Conservation (phyloP, 1,284 basidiomycete species). For the Lentinula novae-zelandiae region DNA sequence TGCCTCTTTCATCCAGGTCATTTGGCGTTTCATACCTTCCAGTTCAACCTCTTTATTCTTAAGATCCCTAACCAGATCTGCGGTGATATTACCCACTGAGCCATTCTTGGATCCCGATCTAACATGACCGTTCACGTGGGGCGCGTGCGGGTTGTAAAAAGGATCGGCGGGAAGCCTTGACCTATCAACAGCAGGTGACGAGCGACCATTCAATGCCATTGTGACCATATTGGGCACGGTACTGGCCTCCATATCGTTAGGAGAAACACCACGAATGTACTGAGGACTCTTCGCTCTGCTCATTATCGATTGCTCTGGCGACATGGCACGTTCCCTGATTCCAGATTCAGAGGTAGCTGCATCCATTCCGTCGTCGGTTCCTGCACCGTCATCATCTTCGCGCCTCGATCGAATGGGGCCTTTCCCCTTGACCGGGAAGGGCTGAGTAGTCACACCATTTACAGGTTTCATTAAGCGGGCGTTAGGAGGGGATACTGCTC, state of each 20-base stretch:
- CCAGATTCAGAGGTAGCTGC: slow-evolving; percentile 34
- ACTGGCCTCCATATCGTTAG: slow-evolving; percentile 34
- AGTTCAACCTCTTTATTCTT: slow-evolving; percentile 81
- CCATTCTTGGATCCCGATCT: slow-evolving; percentile 41
- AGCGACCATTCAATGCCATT: slow-evolving; percentile 50
- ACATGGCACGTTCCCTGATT: slow-evolving; percentile 42
- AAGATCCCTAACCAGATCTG: slow-evolving; percentile 74
- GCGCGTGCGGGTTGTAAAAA: slow-evolving; percentile 55
- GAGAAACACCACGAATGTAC: slow-evolving; percentile 54
- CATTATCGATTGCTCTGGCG: slow-evolving; percentile 7
- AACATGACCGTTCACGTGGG: slow-evolving; percentile 45
- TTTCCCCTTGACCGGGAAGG: slow-evolving; percentile 34
- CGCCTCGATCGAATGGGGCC: slow-evolving; percentile 50
- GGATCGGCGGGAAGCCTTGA: slow-evolving; percentile 54
- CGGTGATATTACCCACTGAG: slow-evolving; percentile 66
- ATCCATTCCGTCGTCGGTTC: slow-evolving; percentile 51
- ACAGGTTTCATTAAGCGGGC: slow-evolving; percentile 32
- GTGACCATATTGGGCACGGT: slow-evolving; percentile 51
- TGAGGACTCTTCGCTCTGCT: slow-evolving; percentile 20
- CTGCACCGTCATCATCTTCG: slow-evolving; percentile 64
- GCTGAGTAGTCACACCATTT: slow-evolving; percentile 41
- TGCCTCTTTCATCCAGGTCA: slow-evolving; percentile 85
- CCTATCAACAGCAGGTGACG: slow-evolving; percentile 57
- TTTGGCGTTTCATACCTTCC: slow-evolving; percentile 73
- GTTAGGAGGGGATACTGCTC: slow-evolving; percentile 61